Base-by-base conservation (phyloP, 805 yeast species). In the Tetrapisispora taiwanensis region DNA sequence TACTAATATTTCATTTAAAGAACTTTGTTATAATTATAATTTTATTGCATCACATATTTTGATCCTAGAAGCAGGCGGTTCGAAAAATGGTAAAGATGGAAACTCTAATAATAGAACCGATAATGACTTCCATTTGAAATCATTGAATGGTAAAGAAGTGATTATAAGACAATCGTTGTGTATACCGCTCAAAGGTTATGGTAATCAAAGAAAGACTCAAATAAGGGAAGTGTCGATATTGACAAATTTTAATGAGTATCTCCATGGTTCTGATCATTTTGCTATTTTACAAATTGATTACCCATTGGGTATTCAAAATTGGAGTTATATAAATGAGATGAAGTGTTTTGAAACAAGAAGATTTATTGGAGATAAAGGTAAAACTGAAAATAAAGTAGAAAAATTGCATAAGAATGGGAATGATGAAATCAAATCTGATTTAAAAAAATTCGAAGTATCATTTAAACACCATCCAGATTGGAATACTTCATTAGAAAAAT, bases 11-110 rank as follows among this genome's bases (percentile, higher is more conserved):
- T 55, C 70, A 2, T 69, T 77, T 43, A 58, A 55, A 3, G 84
- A 79, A 2, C 59, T 77, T 13, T 79, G 85, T 56, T 73, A 73
- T 38, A 70, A 68, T 33, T 75, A 74, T 30, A 84, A 78, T 22
- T 83, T 82, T 56, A 65, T 82, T 8, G 71, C 71, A 39, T 74
- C 84, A 1, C 90, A 84, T 57, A 72, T 84, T 20, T 60, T 82
- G 17, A 59, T 69, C 38, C 63, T 71, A 3, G 55, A 60, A 10
- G 8, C 8, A 6, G 26, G 8, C 8, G 26, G 8, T 6, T 5
- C 26, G 8, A 60, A 57, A 20, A 52, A 15, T 35, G 6, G 3
- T 10, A 19, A 30, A 13, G 19, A 8, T n/a, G 26, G 31, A 9
- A 41, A 33, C 2, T 7, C 14, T 24, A n/a, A 20, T 9, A 13